A percentile compares a stretch with the other conserved stretches of the same genome.
Conservation (phyloP, 805 yeast species). For the Yueomyces sinensis region DNA sequence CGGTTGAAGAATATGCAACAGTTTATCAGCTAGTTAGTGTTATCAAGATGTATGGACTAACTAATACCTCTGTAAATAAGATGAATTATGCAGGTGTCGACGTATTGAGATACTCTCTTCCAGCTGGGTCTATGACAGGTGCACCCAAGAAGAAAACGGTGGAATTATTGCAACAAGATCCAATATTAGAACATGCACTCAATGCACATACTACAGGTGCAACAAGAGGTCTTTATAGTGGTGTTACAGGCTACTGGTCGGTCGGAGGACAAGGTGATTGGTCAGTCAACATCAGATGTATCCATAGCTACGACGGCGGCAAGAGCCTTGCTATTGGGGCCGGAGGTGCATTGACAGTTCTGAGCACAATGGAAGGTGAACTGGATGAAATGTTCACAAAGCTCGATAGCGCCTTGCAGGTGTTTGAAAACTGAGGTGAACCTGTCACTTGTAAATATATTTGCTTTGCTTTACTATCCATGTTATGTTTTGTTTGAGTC, state of each 20-base stretch:
- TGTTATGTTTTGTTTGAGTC: no score
- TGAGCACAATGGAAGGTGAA: constrained; percentile 73
- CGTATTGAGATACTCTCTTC: constrained; percentile 61
- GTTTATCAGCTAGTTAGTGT: constrained; percentile 89
- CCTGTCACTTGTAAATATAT: no score
- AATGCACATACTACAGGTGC: constrained; percentile 21
- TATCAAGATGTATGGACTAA: constrained; percentile 43
- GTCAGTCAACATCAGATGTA: constrained; percentile 87
- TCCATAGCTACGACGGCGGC: constrained; percentile 45
- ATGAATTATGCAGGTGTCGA: constrained; percentile 55
- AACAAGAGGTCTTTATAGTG: constrained; percentile 76
- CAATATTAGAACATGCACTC: constrained; percentile 17
- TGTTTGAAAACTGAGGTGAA: constrained; percentile 36
- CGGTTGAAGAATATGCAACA: constrained; percentile 82
- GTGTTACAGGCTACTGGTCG: constrained; percentile 94
- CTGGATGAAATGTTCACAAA: constrained; percentile 86
- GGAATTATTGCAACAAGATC: constrained; percentile 46
- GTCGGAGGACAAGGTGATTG: constrained; percentile 80
- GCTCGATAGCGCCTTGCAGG: constrained; percentile 65
- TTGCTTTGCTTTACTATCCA: no score
- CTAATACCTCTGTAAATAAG: not conserved
- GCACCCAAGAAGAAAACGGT: constrained; percentile 95
- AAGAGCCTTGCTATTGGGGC: constrained; percentile 81
- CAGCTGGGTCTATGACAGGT: constrained; percentile 99
- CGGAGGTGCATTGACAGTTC: constrained; percentile 93